Conservation (phyloP, 441 rosid species). For the Eutrema salsugineum region DNA sequence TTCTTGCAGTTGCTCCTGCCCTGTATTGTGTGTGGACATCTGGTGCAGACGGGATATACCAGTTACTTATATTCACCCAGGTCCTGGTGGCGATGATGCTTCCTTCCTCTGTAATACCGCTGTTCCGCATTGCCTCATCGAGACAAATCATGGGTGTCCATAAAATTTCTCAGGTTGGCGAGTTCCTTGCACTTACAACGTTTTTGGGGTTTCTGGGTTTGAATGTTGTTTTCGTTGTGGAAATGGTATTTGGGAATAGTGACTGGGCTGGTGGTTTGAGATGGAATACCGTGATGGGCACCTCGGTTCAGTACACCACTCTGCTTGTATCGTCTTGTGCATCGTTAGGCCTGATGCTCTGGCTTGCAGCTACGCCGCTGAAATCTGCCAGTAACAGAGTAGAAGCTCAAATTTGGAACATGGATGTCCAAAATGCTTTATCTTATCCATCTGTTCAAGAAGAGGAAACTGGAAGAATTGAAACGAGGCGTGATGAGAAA, state of each 20-base stretch:
- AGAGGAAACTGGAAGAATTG: constrained; percentile 41
- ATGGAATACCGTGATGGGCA: constrained; percentile 61
- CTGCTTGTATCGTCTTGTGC: constrained; percentile 70
- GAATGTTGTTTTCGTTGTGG: constrained; percentile 76
- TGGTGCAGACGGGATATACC: constrained; percentile 92
- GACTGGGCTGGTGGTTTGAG: constrained; percentile 90
- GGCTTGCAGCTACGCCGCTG: constrained; percentile 89
- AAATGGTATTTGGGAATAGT: constrained; percentile 87
- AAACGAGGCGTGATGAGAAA: constrained; percentile 34
- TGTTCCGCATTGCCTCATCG: constrained; percentile 91
- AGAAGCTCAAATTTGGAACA: constrained; percentile 54
- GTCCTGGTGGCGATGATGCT: constrained; percentile 83
- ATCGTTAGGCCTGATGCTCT: constrained; percentile 80
- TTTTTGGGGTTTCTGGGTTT: constrained; percentile 78
- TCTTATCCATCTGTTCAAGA: constrained; percentile 36
- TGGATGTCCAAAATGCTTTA: constrained; percentile 42
- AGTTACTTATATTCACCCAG: constrained; percentile 80
- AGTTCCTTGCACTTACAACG: constrained; percentile 58
- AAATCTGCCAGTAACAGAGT: constrained; percentile 61
- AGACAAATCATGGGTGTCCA: constrained; percentile 79
- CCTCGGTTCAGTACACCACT: constrained; percentile 48
- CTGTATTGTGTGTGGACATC: constrained; percentile 84
- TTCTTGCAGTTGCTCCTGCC: constrained; percentile 78
- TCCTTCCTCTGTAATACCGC: constrained; percentile 90
- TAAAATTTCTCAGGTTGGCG: constrained; percentile 74